Conservation (phyloP, 805 yeast species). For the Saccharomyces kudriavzevii region DNA sequence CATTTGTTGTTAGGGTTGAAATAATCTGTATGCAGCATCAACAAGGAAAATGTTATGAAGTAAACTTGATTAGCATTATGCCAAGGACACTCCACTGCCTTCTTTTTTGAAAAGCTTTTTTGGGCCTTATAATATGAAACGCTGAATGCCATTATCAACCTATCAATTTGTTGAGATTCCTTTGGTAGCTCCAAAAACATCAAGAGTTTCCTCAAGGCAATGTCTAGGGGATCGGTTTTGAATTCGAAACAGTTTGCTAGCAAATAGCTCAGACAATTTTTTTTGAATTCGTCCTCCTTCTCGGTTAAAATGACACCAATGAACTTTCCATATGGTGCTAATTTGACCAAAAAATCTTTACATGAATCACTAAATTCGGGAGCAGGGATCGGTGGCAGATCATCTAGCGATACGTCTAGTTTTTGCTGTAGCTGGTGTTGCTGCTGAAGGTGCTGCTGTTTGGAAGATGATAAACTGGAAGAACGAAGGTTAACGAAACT, state of each 20-base stretch:
- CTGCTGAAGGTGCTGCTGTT: slow-evolving; percentile 3
- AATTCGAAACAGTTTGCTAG: slow-evolving; percentile 40
- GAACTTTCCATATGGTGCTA: slow-evolving; percentile 29
- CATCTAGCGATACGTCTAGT: slow-evolving; percentile 10
- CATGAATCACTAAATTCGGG: slow-evolving; percentile 24
- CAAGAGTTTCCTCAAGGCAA: slow-evolving; percentile 53
- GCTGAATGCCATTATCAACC: slow-evolving; percentile 53
- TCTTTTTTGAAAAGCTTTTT: slow-evolving; percentile 1
- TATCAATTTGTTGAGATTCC: slow-evolving; percentile 71
- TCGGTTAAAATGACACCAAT: slow-evolving; percentile 26
- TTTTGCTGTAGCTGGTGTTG: slow-evolving; percentile 3
- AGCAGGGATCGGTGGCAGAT: slow-evolving; percentile 24
- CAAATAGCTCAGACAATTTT: slow-evolving; percentile 22
- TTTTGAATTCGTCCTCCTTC: slow-evolving; percentile 22
- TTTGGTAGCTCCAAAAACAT: slow-evolving; percentile 53
- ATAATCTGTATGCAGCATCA: slow-evolving; percentile 67
- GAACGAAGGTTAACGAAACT: slow-evolving; percentile 31
- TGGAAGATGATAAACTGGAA: slow-evolving; percentile 16
- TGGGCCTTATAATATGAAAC: slow-evolving; percentile 38
- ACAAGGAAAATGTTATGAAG: slow-evolving; percentile 52
- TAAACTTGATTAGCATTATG: slow-evolving; percentile 46
- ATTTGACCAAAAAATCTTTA: slow-evolving; percentile 21
- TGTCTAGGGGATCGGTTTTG: slow-evolving; percentile 49
- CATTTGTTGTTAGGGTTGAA: slow-evolving; percentile 59
- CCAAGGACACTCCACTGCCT: slow-evolving; percentile 21